Evolutionary conservation across 768 basidiomycete species (phyloP), one percentile per base, ranked within the genome.

Genomic region (Amanita rubescens): DNA sequence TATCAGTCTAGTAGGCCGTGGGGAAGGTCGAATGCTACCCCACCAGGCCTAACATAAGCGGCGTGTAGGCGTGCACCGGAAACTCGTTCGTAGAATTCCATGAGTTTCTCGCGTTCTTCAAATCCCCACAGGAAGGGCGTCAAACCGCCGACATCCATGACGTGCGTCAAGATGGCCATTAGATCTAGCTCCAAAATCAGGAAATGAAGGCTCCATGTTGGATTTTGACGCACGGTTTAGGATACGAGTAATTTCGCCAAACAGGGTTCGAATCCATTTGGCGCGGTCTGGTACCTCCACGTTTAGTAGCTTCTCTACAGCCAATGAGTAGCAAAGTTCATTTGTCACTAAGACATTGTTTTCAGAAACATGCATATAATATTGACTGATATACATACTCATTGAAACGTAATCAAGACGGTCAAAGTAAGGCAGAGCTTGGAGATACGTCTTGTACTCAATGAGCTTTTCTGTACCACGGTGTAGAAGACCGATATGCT

Each of bases 51-150:
- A 45, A 97, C 87, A 67, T 97, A 99, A n/a, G 95, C 95, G 5
- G 93, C 85, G 64, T 99, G 95, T 63, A 99, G 79, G 52, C 95
- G 94, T 4, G 95, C 95, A 59, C 95, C 95, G 8, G 94, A 97
- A 37, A 98, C 95, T 53, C 95, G 93, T 72, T 99, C 95, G 69
- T 99, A 99, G 72, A 98, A 99, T 67, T 99, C 95, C 95, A 98
- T 98, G 58, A 98, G 83, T 76, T 99, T 99, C 74, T 98, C 95
- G 53, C 95, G 92, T 70, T 99, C 95, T 71, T 98, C 95, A 77
- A 98, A 98, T 62, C 95, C 95, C 94, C 95, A 99, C 27, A 99
- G 76, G 85, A 97, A 99, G 34, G 95, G 95, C 2, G 95, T 99
- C 9, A 99, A 81, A 55, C 92, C 95, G 67, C 95, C 95, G 58